Percentiles rank a stretch among this genome's conserved stretches.
Conservation (phyloP, 2,329 filamentous ascomycete genomes). For the Fusarium graminum region DNA sequence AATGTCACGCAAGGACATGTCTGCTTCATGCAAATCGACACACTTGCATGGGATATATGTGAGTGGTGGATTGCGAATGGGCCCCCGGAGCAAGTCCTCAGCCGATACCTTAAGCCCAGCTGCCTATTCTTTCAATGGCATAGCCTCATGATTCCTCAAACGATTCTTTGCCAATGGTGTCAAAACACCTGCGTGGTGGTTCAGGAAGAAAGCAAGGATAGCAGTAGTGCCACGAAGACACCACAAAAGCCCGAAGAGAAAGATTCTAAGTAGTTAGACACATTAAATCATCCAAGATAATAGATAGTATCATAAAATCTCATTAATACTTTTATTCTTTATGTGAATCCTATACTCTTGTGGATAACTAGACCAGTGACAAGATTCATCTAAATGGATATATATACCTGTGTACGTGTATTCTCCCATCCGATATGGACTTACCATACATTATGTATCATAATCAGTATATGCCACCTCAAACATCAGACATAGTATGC, state of each 20-base stretch:
- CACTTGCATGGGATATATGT: constrained; percentile 46
- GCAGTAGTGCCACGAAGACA: constrained; percentile 15
- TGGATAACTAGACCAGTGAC: not conserved
- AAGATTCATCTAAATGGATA: not conserved
- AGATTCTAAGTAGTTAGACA: not conserved
- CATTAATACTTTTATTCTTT: not conserved
- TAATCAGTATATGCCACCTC: not conserved
- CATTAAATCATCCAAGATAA: not conserved
- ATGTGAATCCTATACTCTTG: not conserved
- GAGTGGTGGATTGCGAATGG: constrained; percentile 48
- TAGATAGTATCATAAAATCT: not conserved
- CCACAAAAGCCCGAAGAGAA: constrained; percentile 1
- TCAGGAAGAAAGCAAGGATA: not conserved
- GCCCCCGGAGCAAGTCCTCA: constrained; percentile 47
- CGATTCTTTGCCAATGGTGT: constrained; percentile 35
- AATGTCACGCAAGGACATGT: constrained; percentile 42
- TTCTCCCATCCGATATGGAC: not conserved
- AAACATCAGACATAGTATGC: not conserved
- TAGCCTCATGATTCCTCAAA: constrained; percentile 32
- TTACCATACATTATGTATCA: not conserved
- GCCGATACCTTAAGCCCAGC: constrained; percentile 46
- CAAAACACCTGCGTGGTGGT: constrained; percentile 21
- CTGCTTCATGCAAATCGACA: constrained; percentile 39
- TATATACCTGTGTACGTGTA: not conserved
- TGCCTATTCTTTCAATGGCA: constrained; percentile 44